Evolutionary conservation across 2,329 filamentous ascomycete genomes (phyloP), one percentile per base, ranked within the genome.

Genomic region (Talaromyces amestolkiae): DNA sequence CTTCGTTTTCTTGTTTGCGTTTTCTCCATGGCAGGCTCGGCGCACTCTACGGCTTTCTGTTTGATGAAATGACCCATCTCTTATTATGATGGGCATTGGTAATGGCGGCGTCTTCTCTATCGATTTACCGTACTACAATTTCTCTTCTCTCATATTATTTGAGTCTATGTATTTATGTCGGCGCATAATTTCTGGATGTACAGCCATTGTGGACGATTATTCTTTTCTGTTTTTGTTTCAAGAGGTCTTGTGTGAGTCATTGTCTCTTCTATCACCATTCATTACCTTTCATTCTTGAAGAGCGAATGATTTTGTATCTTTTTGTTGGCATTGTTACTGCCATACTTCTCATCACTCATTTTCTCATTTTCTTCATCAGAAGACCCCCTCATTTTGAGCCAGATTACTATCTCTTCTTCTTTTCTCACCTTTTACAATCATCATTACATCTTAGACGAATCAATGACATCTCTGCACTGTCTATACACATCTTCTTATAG

Each of bases 161-260:
- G 45, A 58, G 49, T 63, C 61, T 35, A 63, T 63, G 61, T 63
- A 63, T 63, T 63, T 47, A 63, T 63, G 61, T 31, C 61, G 61
- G 61, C 61, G 61, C 27, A 63, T 59, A 43, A 41, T 45, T 63
- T 58, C 53, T 58, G 61, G 61, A 63, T 63, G 53, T 56, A 58
- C 61, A 63, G 61, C 53, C 61, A 33, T 63, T 58, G 41, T 56
- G 61, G 51, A 63, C 61, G 51, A 49, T 47, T 58, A 45, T 63
- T 27, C 37, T 63, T 58, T 58, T 41, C 54, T 37, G 8, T 45
- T 45, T 37, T 45, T 63, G 11, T 62, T 63, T 39, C 51, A 56
- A 33, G 15, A 63, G 41, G 51, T 58, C 51, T 47, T 49, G 51
- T 58, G 43, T 58, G 61, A 58, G 41, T 63, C 49, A 33, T 56